phyloP scores from a whole-genome alignment of 768 basidiomycete genomes.

The Suillus discolor region DNA sequence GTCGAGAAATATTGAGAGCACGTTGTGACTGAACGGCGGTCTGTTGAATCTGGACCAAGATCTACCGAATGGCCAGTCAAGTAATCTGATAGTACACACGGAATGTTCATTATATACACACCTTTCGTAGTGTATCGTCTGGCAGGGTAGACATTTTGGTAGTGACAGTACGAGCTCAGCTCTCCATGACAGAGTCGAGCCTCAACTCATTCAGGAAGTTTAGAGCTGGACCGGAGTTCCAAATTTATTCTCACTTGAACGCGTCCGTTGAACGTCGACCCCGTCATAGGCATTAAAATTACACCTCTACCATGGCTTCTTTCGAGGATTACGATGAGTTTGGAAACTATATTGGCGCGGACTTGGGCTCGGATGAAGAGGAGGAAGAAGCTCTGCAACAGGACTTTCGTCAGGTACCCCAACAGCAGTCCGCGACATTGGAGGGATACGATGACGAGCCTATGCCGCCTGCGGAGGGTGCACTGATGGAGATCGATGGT shows the following conservation, averaged over 20 bases:
- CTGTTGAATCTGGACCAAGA: slow-evolving; percentile 90
- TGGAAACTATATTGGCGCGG: slow-evolving; percentile 96
- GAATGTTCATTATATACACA: slow-evolving; percentile 26
- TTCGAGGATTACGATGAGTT: slow-evolving; percentile 89
- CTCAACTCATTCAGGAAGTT: background rate
- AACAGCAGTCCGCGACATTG: slow-evolving; percentile 53
- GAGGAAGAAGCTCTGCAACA: slow-evolving; percentile 57
- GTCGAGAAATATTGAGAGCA: slow-evolving; percentile 67
- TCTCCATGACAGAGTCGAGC: background rate
- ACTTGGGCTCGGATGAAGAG: slow-evolving; percentile 84
- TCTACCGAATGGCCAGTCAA: slow-evolving; percentile 50
- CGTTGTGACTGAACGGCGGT: slow-evolving; percentile 86
- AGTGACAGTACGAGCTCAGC: slow-evolving; percentile 2
- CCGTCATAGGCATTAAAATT: slow-evolving; percentile 8
- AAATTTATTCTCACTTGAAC: slow-evolving; percentile 32
- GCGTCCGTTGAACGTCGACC: slow-evolving; percentile 20
- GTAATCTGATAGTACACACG: slow-evolving; percentile 5
- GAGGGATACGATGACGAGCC: slow-evolving; percentile 84
- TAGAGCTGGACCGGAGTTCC: slow-evolving; percentile 32
- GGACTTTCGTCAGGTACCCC: slow-evolving; percentile 42
- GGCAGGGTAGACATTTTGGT: slow-evolving; percentile 58
- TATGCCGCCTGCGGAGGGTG: slow-evolving; percentile 55
- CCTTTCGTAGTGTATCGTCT: slow-evolving; percentile 85
- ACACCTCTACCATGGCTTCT: slow-evolving; percentile 47
- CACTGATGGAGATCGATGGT: slow-evolving; percentile 90